Evolutionary conservation across 345 rosid genomes (phyloP), one percentile per base, ranked within the genome.

Genomic region (Brassica nigra): DNA sequence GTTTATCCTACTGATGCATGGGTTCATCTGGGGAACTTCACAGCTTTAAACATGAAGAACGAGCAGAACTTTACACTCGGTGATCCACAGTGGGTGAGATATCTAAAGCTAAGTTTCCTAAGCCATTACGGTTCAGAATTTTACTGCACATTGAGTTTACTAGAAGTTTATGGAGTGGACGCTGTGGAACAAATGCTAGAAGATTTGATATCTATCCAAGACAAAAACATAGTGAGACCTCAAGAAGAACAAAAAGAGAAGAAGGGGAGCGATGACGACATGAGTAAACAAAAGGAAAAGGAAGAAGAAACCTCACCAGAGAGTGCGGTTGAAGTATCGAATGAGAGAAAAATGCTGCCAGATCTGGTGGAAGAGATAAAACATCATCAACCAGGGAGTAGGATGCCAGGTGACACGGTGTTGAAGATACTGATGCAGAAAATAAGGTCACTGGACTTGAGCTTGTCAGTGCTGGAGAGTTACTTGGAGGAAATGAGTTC

Each of bases 101-200:
- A 96, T 75, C 73, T 96, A 27, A 96, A 86, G 80, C 86, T 93
- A 68, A 92, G 83, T 74, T 92, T 96, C 68, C 73, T 87, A 29
- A 89, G 87, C 81, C 98, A 96, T 78, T 82, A 91, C 70, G 98
- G 99, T 14, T 85, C 91, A 36, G 99, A 96, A 77, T 93, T 96
- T 81, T 93, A 96, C 74, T 96, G 99, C 79, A 96, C 99, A 1
- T 81, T 93, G 65, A 96, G 98, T 73, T 76, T 89, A 39, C 54
- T 93, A 54, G 95, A 93, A 87, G 97, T 88, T 20, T 93, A 86
- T 42, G 98, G 99, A 77, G 98, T 96, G 47, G 98, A 96, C 80
- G 97, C 98, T 12, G 95, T 93, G 71, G 99, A 96, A 81, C 63
- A 88, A 76, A 90, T 93, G 98, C 85, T 96, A 71, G 98, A 90